Evolutionary conservation across 2,329 filamentous ascomycete species (phyloP).

Genomic region (Cladosporium sp.): DNA sequence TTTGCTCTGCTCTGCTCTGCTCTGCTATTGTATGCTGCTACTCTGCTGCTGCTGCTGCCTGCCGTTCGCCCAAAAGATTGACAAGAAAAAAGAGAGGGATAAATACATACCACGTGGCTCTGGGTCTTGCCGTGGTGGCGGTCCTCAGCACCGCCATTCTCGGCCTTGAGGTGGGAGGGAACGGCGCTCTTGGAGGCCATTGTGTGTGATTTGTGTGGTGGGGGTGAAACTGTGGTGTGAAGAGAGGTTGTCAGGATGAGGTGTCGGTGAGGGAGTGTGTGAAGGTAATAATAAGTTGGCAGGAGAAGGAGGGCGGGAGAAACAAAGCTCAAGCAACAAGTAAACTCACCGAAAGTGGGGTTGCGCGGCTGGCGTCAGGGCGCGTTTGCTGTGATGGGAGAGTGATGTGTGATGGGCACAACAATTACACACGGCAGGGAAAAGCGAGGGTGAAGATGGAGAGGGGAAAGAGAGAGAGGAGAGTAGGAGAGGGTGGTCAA

Average conservation of each 20-base stretch:
- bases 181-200: slow-evolving; percentile 62
- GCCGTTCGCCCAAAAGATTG: neutral
- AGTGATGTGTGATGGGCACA: neutral
- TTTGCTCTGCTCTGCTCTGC: neutral
- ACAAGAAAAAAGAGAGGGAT: neutral
- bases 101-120: slow-evolving; percentile 73
- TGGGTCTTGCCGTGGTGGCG: slow-evolving; percentile 81
- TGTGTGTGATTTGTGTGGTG: slow-evolving; percentile 16
- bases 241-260: slow-evolving; percentile 1
- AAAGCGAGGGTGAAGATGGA: neutral
- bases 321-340: slow-evolving; percentile 3
- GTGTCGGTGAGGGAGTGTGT: neutral
- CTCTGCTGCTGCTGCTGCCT: slow-evolving; percentile 7
- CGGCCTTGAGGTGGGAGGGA: slow-evolving; percentile 76
- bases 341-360: slow-evolving; percentile 12
- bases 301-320: neutral
- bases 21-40: neutral
- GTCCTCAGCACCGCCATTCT: slow-evolving; percentile 37
- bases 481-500: neutral
- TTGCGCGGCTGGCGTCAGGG: slow-evolving; percentile 7
- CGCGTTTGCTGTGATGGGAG: slow-evolving; percentile 5
- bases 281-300: neutral
- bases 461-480: neutral
- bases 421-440: neutral
- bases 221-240: neutral